Base-by-base conservation (phyloP, 2,329 filamentous ascomycete genomes). In the Penicillium paneum region DNA sequence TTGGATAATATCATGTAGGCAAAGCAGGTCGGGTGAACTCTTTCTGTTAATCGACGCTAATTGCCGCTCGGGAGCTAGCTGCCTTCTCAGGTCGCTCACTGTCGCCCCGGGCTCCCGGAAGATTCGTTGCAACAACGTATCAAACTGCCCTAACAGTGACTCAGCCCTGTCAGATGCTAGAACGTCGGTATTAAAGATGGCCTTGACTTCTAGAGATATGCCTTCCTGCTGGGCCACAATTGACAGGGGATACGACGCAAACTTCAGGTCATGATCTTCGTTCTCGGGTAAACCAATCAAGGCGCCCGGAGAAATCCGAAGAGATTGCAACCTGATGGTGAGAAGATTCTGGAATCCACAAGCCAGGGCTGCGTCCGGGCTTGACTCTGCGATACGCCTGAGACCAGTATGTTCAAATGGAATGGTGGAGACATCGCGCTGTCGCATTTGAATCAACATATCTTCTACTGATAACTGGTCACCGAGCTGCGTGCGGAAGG, bases 401-500 rank as follows among this genome's bases (percentile, higher is more conserved):
- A 46, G 44, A 28, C 44, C 44, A 26, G n/a, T 36, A 21, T 46
- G 44, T 10, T 46, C 44, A 28, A 35, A 46, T 36, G 32, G 44
- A n/a, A 56, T 52, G 19, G 49, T 32, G 4, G 19, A 36, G n/a
- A 45, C 8, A 4, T 45, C 36, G 12, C 42, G 43, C 8, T 43
- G n/a, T 38, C 46, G 49, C 10, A 56, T 26, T 29, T 44, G 21
- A 12, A 34, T 15, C 13, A 56, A 24, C 11, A 31, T 40, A 17
- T 39, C 17, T 34, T 48, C 26, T 8, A 56, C 28, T 1, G 45
- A 45, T 3, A 34, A 5, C 1, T 45, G 17, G 7, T 19, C 2
- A 21, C 36, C 13, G 73, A 55, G 29, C 58, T 47, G 62, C 10
- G 74, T 49, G 4, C 74, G 64, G 13, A 74, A 64, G 1, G 75